A percentile compares a stretch with the other conserved stretches of the same genome.
Evolutionary conservation across 1,284 basidiomycete species (phyloP).

Genomic region (Apiotrichum porosum): DNA sequence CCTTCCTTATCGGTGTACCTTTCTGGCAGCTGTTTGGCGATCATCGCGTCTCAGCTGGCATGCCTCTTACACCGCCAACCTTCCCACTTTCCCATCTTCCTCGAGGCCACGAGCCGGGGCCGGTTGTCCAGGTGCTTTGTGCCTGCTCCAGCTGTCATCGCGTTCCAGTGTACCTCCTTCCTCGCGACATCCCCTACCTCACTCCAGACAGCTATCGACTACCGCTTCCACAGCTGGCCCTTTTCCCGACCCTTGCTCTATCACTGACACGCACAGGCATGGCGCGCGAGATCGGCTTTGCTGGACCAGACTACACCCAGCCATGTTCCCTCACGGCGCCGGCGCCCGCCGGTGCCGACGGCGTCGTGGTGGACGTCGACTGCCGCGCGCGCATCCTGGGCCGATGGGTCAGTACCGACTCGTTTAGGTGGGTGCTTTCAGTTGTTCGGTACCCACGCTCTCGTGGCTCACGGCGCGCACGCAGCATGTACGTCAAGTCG

Average conservation of each 20-base stretch:
- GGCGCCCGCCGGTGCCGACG: constrained; percentile 1
- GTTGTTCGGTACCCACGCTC: neutral
- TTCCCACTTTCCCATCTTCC: too few relatives aligned
- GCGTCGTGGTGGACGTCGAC: too few relatives aligned
- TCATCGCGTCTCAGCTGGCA: too few relatives aligned
- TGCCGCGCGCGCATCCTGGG: constrained; percentile 49
- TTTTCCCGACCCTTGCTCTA: neutral
- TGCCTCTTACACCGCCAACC: too few relatives aligned
- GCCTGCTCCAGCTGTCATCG: too few relatives aligned
- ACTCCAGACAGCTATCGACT: neutral
- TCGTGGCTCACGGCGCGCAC: neutral
- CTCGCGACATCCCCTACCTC: too few relatives aligned
- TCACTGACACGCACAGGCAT: constrained; percentile 27
- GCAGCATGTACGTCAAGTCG: constrained; percentile 78
- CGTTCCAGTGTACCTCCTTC: too few relatives aligned
- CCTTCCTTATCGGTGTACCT: too few relatives aligned
- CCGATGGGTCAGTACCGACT: constrained; percentile 77
- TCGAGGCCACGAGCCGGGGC: too few relatives aligned
- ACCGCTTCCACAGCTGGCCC: too few relatives aligned
- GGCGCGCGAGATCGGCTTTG: constrained; percentile 40
- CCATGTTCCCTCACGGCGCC: constrained; percentile 24
- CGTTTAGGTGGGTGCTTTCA: constrained; percentile 64
- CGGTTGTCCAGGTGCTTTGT: too few relatives aligned
- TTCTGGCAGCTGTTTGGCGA: too few relatives aligned
- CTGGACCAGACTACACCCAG: constrained; percentile 28